Conservation (phyloP, 306 rosid species). For the Acacia melanoxylon region DNA sequence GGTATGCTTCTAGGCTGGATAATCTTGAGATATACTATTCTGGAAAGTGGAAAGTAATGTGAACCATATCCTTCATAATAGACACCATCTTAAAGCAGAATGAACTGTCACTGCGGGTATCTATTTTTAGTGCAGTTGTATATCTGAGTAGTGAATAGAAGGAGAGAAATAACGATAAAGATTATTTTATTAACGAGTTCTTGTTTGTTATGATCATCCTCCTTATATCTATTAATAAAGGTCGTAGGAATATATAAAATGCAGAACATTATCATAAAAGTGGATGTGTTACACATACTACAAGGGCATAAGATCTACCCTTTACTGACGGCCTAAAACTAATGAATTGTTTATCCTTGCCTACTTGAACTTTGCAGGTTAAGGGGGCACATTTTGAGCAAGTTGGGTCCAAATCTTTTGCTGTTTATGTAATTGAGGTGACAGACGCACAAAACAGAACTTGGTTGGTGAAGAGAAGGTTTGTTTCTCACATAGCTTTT, state of each 20-base stretch:
- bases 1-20: constrained; percentile 55
- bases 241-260: not conserved
- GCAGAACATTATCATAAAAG: not conserved
- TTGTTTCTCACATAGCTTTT: constrained; percentile 26
- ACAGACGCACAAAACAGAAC: constrained; percentile 82
- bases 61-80: not conserved
- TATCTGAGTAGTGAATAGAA: not conserved
- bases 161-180: not conserved
- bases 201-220: not conserved
- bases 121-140: constrained; percentile 23
- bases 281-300: not conserved
- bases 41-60: constrained; percentile 8
- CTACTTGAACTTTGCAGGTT: constrained; percentile 55
- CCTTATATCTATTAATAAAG: not conserved
- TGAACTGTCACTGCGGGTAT: not conserved
- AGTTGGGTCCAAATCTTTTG: constrained; percentile 92
- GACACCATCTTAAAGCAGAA: not conserved
- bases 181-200: not conserved
- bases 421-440: constrained; percentile 94
- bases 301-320: not conserved
- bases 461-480: constrained; percentile 85
- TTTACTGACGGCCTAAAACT: not conserved
- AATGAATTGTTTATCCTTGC: constrained; percentile 11
- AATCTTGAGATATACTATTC: not conserved
- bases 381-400: constrained; percentile 98